phyloP scores from a whole-genome alignment of 352 stramenopile species.

The Peronospora destructor region DNA sequence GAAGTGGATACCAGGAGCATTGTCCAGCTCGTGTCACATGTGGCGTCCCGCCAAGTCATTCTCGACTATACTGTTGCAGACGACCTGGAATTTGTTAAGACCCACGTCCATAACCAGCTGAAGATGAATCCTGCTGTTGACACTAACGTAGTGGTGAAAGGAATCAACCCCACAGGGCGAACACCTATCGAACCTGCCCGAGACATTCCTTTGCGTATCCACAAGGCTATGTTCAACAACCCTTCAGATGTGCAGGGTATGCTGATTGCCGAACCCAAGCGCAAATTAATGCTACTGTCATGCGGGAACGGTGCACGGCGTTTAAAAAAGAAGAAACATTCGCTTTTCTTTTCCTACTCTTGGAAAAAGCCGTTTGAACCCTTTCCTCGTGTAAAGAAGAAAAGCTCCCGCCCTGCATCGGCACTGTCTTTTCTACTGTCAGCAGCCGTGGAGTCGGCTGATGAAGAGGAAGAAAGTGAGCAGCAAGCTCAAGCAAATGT shows the following conservation, averaged over 20 bases:
- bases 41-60: conserved; percentile 54
- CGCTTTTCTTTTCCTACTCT: conserved; percentile 63
- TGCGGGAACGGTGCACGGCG: conserved; percentile 53
- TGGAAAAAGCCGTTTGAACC: conserved; percentile 76
- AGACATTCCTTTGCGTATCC: conserved; percentile 70
- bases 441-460: conserved; percentile 54
- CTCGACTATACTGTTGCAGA: conserved; percentile 54
- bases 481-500: conserved; percentile 64
- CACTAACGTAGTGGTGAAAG: conserved; percentile 20
- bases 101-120: conserved; percentile 46
- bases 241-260: conserved; percentile 66
- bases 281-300: conserved; percentile 75
- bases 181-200: conserved; percentile 35
- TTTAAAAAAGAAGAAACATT: conserved; percentile 85
- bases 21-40: conserved; percentile 56
- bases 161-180: conserved; percentile 25
- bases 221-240: conserved; percentile 84
- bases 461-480: conserved; percentile 66
- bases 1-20: conserved; percentile 84
- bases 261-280: conserved; percentile 70
- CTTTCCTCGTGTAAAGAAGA: conserved; percentile 66
- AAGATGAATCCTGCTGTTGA: conserved; percentile 33
- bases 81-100: conserved; percentile 62
- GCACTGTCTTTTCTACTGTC: conserved; percentile 78
- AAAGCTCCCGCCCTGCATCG: conserved; percentile 51